Conservation (phyloP, 2,329 filamentous ascomycete species). For the Alternaria ventricosa region DNA sequence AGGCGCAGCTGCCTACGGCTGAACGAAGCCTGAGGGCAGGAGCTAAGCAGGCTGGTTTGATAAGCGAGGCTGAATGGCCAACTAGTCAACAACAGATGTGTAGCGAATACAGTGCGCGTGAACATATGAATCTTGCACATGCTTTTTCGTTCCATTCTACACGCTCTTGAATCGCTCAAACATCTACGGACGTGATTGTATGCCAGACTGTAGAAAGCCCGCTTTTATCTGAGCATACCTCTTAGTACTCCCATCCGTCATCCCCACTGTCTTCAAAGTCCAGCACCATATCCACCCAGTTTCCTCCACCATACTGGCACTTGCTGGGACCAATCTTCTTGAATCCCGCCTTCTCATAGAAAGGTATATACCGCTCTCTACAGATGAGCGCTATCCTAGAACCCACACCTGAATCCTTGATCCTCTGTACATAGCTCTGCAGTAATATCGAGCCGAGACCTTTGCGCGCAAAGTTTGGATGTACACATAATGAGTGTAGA, state of each 20-base stretch:
- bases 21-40: neutral
- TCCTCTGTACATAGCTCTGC: constrained; percentile 77
- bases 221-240: neutral
- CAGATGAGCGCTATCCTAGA: constrained; percentile 79
- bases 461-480: constrained; percentile 75
- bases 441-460: constrained; percentile 77
- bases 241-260: constrained; percentile 9
- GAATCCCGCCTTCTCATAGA: constrained; percentile 79
- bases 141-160: neutral
- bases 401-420: constrained; percentile 72
- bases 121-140: neutral
- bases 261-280: constrained; percentile 32
- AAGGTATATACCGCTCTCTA: constrained; percentile 73
- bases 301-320: constrained; percentile 76
- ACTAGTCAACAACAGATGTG: neutral
- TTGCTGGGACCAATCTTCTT: constrained; percentile 70
- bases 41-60: neutral
- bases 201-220: neutral
- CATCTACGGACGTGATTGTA: neutral
- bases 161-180: neutral
- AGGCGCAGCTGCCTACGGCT: neutral
- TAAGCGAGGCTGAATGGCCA: neutral
- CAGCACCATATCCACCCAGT: constrained; percentile 80
- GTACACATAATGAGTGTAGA: constrained; percentile 81
- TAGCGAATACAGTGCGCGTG: neutral